Conservation (phyloP, 2,329 filamentous ascomycete genomes). For the Fusarium foetens region DNA sequence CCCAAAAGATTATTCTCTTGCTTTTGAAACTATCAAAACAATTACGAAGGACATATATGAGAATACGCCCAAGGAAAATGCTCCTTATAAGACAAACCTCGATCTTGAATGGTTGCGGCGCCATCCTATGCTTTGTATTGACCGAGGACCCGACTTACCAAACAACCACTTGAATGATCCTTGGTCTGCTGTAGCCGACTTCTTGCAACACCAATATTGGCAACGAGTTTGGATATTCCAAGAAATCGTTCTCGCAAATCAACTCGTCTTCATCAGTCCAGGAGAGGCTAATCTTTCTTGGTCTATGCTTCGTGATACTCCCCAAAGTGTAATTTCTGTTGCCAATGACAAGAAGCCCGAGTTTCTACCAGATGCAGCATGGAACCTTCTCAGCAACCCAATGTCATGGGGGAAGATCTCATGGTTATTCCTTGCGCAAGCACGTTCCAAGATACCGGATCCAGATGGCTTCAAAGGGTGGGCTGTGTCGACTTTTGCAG, state of each 20-base stretch:
- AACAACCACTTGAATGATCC: slow-evolving; percentile 1
- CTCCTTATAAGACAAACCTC: not conserved
- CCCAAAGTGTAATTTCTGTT: not conserved
- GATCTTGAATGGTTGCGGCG: not conserved
- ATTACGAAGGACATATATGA: not conserved
- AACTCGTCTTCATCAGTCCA: not conserved
- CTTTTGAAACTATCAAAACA: not conserved
- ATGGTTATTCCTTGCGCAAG: not conserved
- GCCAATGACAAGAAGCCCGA: not conserved
- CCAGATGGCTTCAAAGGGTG: slow-evolving; percentile 16
- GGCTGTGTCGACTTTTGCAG: slow-evolving; percentile 7
- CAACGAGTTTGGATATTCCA: slow-evolving; percentile 5
- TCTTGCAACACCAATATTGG: slow-evolving; percentile 11
- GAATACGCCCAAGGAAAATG: not conserved
- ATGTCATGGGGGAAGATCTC: not conserved
- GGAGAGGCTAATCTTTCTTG: not conserved
- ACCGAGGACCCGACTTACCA: not conserved
- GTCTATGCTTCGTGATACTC: not conserved
- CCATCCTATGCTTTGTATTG: not conserved
- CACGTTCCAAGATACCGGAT: slow-evolving; percentile 8
- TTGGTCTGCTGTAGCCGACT: not conserved
- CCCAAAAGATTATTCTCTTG: slow-evolving; percentile 8
- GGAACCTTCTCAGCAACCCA: not conserved
- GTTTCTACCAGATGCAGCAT: not conserved
- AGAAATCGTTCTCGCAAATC: slow-evolving; percentile 2